Evolutionary conservation across 108 stramenopile genomes (phyloP), one percentile per base, ranked within the genome.

Genomic region (Skeletonema costatum): DNA sequence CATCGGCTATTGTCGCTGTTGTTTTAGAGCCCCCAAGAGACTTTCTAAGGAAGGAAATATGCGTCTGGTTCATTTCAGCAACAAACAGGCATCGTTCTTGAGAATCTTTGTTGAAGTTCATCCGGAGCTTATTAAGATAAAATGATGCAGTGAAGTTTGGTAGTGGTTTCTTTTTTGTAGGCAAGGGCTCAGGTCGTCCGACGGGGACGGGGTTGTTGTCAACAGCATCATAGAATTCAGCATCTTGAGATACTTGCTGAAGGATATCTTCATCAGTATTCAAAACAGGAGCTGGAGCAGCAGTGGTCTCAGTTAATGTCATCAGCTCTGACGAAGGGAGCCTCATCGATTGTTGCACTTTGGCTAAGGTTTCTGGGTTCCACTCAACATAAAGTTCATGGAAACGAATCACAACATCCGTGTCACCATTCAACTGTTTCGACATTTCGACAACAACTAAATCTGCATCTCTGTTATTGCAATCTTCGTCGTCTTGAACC

Each of bases 311-410:
- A 56, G 21, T 56, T 56, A 56, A 56, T 8, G 25, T 5, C 19
- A 25, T 13, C 33, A 16, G 25, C 31, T 78, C 56, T 17, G 41
- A 25, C 6, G 16, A 19, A 4, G 87, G 78, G 3, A 79, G 61
- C 19, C 76, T 63, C 31, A 91, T 62, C 19, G 89, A 69, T 42
- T 69, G 66, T 32, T 89, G 86, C 63, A 94, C 82, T 48, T 76
- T 76, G 38, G 89, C 89, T 25, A 94, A 56, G 33, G 86, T 89
- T 63, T 94, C 93, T 10, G 93, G 89, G 62, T 94, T 94, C 93
- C 93, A 94, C 56, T 94, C 90, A 53, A 91, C 74, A 64, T 80
- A 91, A 2, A 92, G 66, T 65, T 92, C 89, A 58, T 92, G 69
- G 66, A 90, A 92, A 29, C 67, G 42, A 33, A 92, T 77, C 2